Base-by-base conservation (phyloP, 2,329 filamentous ascomycete genomes). In the Claviceps sp. region DNA sequence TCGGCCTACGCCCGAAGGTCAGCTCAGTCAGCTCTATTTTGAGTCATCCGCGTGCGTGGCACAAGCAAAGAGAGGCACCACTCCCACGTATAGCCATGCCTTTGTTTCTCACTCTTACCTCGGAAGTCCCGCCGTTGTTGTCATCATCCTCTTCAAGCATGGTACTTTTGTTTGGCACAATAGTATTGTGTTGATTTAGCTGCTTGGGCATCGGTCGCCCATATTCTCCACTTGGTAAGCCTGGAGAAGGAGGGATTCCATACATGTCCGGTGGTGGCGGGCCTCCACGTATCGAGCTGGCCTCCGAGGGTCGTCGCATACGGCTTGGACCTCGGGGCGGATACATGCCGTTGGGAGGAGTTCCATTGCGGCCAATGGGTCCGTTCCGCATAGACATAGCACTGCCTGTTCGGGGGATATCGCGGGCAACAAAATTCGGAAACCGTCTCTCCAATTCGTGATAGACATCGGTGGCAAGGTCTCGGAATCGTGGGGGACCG, bases 121-220 rank as follows among this genome's bases (percentile, higher is more conserved):
- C 72, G 53, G 67, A 70, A 20, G 58, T 54, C 20, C 50, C 51
- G 24, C 58, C 59, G 20, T 62, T 74, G 57, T 62, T 74, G 57
- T 88, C 87, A 59, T 95, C 89, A 58, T 95, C 90, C 64, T 97
- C 93, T 66, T 98, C 93, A 1, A 97, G 82, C 84, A 97, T 90
- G 0, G 87, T 96, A 62, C 91, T 95, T 70, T 97, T 98, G 65
- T 96, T 97, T 0, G 93, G 93, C 36, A 97, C 86, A 61, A 97
- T 95, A 0, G 89, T 97, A 64, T 95, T 97, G 64, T 86, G 91
- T 64, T 95, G 90, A 47, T 68, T 70, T 58, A 95, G 89, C 40
- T 89, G 89, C 64, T 94, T 95, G 16, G 87, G 85, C 58, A 87
- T 79, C 4, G 90, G 90, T 46, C 87, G 78, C 43, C 85, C 84